phyloP scores from a whole-genome alignment of 805 yeast genomes.

The Candida railenensis region DNA sequence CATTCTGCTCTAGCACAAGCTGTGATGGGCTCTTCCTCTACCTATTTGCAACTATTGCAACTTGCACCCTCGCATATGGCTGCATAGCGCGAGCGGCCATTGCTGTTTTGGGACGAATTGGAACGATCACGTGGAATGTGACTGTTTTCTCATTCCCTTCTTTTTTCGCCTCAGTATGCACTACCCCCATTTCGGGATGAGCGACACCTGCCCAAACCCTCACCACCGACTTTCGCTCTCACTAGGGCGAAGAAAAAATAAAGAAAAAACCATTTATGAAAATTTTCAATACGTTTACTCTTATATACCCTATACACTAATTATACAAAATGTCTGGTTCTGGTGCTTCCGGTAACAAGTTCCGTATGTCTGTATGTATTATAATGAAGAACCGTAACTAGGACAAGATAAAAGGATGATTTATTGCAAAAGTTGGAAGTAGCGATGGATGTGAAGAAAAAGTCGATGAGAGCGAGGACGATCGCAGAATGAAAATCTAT shows the following conservation, averaged over 20 bases:
- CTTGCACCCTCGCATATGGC: too few relatives aligned
- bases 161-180: not conserved
- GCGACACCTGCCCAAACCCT: not conserved
- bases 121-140: too few relatives aligned
- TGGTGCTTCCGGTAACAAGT: conserved; percentile 99
- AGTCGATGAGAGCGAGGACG: too few relatives aligned
- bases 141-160: not conserved
- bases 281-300: conserved; percentile 8
- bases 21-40: too few relatives aligned
- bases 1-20: too few relatives aligned
- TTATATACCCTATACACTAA: conserved; percentile 26
- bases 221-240: conserved; percentile 4
- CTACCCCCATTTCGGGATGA: too few relatives aligned
- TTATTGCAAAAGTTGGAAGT: not conserved
- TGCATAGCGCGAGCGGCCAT: too few relatives aligned
- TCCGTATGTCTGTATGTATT: conserved; percentile 95
- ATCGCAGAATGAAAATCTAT: too few relatives aligned
- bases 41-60: too few relatives aligned
- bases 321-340: conserved; percentile 69
- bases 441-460: not conserved
- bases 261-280: conserved; percentile 1
- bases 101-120: too few relatives aligned
- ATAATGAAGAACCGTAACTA: not conserved
- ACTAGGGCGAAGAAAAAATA: not conserved
- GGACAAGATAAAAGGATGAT: not conserved